Evolutionary conservation across 768 basidiomycete genomes (phyloP), one percentile per base, ranked within the genome.

Genomic region (Tulasnella sp.): DNA sequence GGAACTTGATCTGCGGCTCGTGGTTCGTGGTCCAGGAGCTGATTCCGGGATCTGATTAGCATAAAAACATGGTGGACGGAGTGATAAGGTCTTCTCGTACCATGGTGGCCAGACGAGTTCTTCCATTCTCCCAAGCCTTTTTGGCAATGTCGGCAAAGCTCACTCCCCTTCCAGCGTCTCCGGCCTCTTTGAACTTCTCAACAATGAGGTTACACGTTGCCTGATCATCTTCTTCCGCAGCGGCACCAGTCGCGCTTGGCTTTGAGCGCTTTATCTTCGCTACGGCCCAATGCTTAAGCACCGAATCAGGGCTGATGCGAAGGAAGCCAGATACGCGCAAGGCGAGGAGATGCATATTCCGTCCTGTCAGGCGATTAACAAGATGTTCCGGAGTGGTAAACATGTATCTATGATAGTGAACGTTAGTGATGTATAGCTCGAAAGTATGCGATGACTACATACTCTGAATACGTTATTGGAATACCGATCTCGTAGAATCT

Each of bases 121-220:
- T 85, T 1, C 97, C 96, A 21, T 92, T 91, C 83, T 94, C 92
- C 96, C 97, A 99, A 40, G 97, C 97, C 71, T 92, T 91, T 84
- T 91, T 92, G 4, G 98, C 96, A 81, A 99, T 96, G 80, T 98
- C 97, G 12, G 97, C 96, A 84, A 96, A 98, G 83, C 94, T 95
- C 24, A 98, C 95, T 10, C 90, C 90, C 19, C 77, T 44, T 79
- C 80, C 68, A 56, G 10, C 81, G 27, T 72, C 81, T 10, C 94
- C 94, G 52, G 97, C 88, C 79, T 90, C 90, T 84, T 93, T 89
- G 75, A 98, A 96, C 84, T 99, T 98, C 82, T 92, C 91, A 6
- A 98, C 96, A 80, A 99, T 97, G 79, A 90, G 85, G 73, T 87
- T 87, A 83, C 95, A 96, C 16, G 97, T 87, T 62, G 91, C 92